phyloP scores from a whole-genome alignment of 2,329 filamentous ascomycete species.

The Phaeosphaeriaceae sp. region DNA sequence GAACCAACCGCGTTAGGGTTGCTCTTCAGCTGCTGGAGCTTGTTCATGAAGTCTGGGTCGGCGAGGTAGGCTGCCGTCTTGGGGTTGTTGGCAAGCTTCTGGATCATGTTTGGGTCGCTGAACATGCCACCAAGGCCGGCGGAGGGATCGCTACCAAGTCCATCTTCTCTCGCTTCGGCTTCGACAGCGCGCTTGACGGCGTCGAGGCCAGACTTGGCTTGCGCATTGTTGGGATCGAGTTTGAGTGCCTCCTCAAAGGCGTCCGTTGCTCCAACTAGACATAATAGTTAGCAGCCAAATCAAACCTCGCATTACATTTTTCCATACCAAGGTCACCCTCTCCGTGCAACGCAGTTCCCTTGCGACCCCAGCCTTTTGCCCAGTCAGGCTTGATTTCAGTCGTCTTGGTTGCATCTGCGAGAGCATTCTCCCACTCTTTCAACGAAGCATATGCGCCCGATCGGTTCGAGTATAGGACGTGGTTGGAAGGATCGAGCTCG shows the following conservation, averaged over 20 bases:
- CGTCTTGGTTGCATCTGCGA: constrained; percentile 91
- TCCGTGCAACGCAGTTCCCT: constrained; percentile 89
- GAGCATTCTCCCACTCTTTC: constrained; percentile 81
- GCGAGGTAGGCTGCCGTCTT: constrained; percentile 85
- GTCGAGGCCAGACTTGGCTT: constrained; percentile 86
- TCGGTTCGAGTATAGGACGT: constrained; percentile 97
- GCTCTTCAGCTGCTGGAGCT: constrained; percentile 79
- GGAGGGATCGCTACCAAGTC: constrained; percentile 67
- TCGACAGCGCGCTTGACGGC: constrained; percentile 89
- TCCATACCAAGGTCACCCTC: constrained; percentile 74
- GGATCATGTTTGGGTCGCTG: constrained; percentile 85
- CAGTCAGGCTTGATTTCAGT: constrained; percentile 96
- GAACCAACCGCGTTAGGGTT: constrained; percentile 81
- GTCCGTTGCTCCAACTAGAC: constrained; percentile 76
- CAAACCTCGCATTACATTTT: too few species aligned
- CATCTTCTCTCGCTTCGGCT: constrained; percentile 70
- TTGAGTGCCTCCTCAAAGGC: constrained; percentile 96
- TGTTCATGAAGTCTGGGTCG: constrained; percentile 87
- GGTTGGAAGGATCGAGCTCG: constrained; percentile 83
- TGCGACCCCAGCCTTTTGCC: constrained; percentile 95
- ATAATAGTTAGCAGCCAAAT: too few species aligned
- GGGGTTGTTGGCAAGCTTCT: constrained; percentile 91
- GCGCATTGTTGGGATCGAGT: constrained; percentile 87
- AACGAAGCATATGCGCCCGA: constrained; percentile 88
- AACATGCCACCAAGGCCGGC: constrained; percentile 91